A percentile compares a stretch with the other conserved stretches of the same genome.
Conservation (phyloP, 75 land plant species). For the Pinus albicaulis region DNA sequence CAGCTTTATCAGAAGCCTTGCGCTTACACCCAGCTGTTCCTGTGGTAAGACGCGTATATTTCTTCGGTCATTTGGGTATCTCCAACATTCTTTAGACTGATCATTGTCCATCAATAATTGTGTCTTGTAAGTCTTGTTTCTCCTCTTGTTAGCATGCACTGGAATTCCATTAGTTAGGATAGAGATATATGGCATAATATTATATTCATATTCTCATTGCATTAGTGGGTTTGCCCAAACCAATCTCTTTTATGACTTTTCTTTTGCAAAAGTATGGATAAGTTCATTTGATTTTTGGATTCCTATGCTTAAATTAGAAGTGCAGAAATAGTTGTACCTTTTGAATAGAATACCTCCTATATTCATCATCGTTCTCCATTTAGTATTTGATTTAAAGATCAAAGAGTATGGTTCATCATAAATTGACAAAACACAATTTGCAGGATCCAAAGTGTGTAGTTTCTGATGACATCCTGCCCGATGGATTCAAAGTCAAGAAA, state of each 20-base stretch:
- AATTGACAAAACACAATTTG: not conserved
- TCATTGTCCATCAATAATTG: not conserved
- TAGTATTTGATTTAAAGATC: not conserved
- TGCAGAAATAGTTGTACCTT: not conserved
- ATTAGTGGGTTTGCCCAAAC: no score
- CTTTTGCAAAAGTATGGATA: not conserved
- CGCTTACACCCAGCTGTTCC: slow-evolving; percentile 88
- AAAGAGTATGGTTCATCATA: not conserved
- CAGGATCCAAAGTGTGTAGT: slow-evolving; percentile 45
- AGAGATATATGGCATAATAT: no score
- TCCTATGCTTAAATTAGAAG: not conserved
- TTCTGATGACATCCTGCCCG: slow-evolving; percentile 61
- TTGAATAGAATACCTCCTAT: not conserved
- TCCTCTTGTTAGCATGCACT: not conserved
- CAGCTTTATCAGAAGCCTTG: slow-evolving; percentile 72
- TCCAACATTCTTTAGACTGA: no score
- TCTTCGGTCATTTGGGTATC: not conserved
- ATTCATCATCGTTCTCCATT: not conserved
- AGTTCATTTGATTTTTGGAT: not conserved
- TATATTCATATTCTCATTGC: no score
- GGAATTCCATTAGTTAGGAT: not conserved
- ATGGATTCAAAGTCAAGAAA: slow-evolving; percentile 49
- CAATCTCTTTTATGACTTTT: no score
- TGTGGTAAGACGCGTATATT: slow-evolving; percentile 23
- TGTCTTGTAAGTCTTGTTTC: not conserved